These are phyloP conservation scores for Debaryomyces maramus DNA, from an alignment of 805 yeast genomes.

Conservation along the genomic window DNA sequence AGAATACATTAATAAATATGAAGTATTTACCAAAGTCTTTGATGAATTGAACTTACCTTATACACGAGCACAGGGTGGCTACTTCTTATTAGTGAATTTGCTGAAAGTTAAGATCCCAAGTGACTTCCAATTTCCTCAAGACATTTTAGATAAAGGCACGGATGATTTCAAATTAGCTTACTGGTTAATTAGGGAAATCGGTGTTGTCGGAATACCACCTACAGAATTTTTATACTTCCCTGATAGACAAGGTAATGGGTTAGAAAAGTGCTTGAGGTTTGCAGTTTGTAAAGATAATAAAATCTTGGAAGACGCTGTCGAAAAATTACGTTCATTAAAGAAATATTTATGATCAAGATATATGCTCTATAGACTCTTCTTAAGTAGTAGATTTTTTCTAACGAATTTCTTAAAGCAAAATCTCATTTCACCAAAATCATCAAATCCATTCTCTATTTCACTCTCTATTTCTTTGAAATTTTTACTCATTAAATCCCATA, in stretches of 20 bases:
- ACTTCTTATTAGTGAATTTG: slow-evolving; percentile 86
- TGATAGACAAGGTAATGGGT: slow-evolving; percentile 59
- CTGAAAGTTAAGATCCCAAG: slow-evolving; percentile 76
- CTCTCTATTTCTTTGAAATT: slow-evolving; percentile 36
- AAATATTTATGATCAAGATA: slow-evolving; percentile 44
- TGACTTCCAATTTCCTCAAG: slow-evolving; percentile 70
- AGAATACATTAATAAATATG: slow-evolving; percentile 69
- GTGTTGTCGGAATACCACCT: slow-evolving; percentile 96
- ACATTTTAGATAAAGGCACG: slow-evolving; percentile 60
- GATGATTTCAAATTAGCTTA: slow-evolving; percentile 86
- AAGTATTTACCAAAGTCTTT: slow-evolving; percentile 71
- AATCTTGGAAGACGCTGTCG: slow-evolving; percentile 77
- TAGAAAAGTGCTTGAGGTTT: slow-evolving; percentile 84
- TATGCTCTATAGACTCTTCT: slow-evolving; percentile 2
- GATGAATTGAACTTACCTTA: slow-evolving; percentile 89
- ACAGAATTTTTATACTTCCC: slow-evolving; percentile 83
- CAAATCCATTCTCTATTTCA: slow-evolving; percentile 63
- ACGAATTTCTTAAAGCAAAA: slow-evolving; percentile 50
- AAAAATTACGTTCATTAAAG: slow-evolving; percentile 67
- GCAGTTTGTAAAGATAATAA: slow-evolving; percentile 95
- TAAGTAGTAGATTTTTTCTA: slow-evolving; percentile 2
- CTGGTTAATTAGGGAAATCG: slow-evolving; percentile 90
- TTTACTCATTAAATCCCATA: slow-evolving; percentile 56
- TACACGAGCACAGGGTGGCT: slow-evolving; percentile 90
- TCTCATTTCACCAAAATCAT: slow-evolving; percentile 78